Evolutionary conservation across 345 rosid species (phyloP).

Genomic region (Anacardium occidentale): DNA sequence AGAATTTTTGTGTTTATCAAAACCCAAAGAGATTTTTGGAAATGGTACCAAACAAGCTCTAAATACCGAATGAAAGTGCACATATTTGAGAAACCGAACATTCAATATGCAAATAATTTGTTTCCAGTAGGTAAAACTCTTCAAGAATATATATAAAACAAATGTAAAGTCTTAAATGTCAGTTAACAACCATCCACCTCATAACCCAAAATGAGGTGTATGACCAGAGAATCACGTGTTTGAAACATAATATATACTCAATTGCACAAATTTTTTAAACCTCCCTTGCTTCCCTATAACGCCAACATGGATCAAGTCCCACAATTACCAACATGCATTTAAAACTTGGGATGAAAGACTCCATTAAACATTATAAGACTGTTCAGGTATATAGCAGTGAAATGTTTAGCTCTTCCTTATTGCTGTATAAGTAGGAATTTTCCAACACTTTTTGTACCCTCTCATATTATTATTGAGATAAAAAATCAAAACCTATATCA

Average conservation of each 20-base stretch:
- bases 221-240: neutral
- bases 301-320: neutral
- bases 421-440: no score
- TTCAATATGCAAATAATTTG: neutral
- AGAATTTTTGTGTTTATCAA: no score
- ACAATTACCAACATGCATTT: neutral
- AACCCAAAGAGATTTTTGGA: no score
- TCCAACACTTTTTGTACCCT: no score
- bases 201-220: neutral
- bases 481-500: no score
- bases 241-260: neutral
- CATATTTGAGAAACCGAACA: neutral
- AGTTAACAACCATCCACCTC: neutral
- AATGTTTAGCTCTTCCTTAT: no score
- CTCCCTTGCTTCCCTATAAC: neutral
- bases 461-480: no score
- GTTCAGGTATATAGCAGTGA: no score
- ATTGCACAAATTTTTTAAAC: neutral
- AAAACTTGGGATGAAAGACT: neutral
- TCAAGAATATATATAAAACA: neutral
- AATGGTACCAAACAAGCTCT: no score
- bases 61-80: no score
- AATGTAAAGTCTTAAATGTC: neutral
- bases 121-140: neutral
- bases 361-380: neutral